Evolutionary conservation across 306 rosid genomes (phyloP), one percentile per base, ranked within the genome.

Genomic region (Vigna hirtella): DNA sequence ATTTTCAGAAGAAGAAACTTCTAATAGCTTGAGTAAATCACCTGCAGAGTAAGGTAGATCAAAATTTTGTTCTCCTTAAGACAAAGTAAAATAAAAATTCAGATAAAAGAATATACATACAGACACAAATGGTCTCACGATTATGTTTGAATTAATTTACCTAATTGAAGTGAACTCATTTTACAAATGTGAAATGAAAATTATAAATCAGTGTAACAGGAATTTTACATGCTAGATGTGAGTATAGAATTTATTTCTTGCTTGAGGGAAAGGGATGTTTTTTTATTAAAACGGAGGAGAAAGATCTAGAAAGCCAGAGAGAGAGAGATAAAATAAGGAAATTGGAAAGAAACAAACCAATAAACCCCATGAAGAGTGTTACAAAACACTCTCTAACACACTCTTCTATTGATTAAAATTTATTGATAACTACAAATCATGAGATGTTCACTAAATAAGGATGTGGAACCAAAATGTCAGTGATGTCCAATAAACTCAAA

Each of bases 11-110:
- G 97, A 90, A 18, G 98, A 93, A 85, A 91, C 65, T 53, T 93
- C 93, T 83, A 96, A 80, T 53, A 91, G 98, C 91, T 90, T 85
- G 66, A 96, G 97, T 67, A 96, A 90, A 82, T 90, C 91, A 78
- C 94, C 99, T 96, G 89, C 85, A 84, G 47, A 40, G 66, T 59
- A 73, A 59, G 51, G 11, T 2, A 22, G 62, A 83, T 78, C 42
- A 86, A 57, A 16, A 48, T 30, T 68, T 62, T 30, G 57, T 50
- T 53, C 38, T 47, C 76, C 34, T 1, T 11, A 17, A 50, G 43
- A 74, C 34, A 34, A 30, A 30, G 34, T 22, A 69, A 18, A 53
- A 72, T 9, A 61, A 56, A 38, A 77, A 16, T 36, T n/a, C 56
- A 71, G 32, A 43, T 75, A 68, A 77, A 59, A 43, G 34, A 52